Percentiles rank a stretch among this genome's conserved stretches.
These are phyloP conservation scores for Wallacemonas rigidus DNA, from an alignment of 208 protist species.

Conservation along the genomic window DNA sequence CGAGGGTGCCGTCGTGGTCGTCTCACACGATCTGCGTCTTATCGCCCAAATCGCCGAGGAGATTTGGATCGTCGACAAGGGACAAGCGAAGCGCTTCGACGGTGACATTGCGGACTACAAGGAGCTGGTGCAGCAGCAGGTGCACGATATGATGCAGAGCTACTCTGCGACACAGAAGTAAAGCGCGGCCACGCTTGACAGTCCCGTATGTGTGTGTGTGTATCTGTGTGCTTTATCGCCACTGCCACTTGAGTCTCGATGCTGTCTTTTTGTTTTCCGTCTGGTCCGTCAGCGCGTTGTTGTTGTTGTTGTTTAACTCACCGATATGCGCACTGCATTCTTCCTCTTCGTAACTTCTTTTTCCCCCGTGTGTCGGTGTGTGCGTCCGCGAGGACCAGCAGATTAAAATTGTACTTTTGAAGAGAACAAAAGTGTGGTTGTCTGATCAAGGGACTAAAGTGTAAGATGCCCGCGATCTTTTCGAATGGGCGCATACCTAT, in stretches of 20 bases:
- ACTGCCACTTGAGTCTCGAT: neutral
- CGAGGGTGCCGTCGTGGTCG: conserved; percentile 95
- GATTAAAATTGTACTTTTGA: too few relatives aligned
- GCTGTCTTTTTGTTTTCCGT: neutral
- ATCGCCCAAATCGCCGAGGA: conserved; percentile 95
- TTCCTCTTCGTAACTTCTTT: conserved; percentile 14
- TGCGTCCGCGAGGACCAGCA: neutral
- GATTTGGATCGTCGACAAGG: conserved; percentile 97
- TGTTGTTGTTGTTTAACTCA: neutral
- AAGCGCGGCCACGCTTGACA: neutral
- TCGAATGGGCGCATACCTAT: too few relatives aligned
- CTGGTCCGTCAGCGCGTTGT: neutral
- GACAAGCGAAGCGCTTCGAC: conserved; percentile 79
- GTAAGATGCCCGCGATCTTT: too few relatives aligned
- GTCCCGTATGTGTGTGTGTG: neutral
- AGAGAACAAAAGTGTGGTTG: too few relatives aligned
- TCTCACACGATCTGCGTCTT: conserved; percentile 97
- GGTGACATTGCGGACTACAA: conserved; percentile 94
- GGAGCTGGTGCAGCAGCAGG: conserved; percentile 88
- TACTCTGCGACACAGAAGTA: conserved; percentile 44
- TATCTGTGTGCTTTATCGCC: neutral
- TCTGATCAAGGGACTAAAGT: too few relatives aligned
- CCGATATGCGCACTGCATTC: conserved; percentile 5
- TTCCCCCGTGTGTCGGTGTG: neutral
- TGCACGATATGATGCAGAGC: conserved; percentile 80